phyloP scores from a whole-genome alignment of 2,329 filamentous ascomycete genomes.

The Fusarium sp. region DNA sequence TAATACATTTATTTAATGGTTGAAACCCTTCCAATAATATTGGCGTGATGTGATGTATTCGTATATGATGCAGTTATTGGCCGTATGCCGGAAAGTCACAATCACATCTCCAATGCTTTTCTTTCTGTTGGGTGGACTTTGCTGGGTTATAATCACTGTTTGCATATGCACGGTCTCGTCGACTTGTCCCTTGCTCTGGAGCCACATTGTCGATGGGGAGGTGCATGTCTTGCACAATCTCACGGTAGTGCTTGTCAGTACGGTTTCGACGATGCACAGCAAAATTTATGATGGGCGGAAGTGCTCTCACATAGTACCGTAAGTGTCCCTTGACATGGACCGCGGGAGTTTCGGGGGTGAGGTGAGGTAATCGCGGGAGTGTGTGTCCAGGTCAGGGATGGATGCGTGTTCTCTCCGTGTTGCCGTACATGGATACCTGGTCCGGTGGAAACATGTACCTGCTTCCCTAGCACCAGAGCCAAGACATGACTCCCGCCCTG shows the following conservation, averaged over 20 bases:
- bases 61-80: constrained; percentile 33
- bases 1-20: constrained; percentile 19
- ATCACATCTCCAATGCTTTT: constrained; percentile 27
- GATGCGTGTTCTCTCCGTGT: background rate
- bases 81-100: constrained; percentile 15
- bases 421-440: constrained; percentile 20
- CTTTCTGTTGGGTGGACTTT: constrained; percentile 5
- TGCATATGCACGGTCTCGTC: constrained; percentile 6
- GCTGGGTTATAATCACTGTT: constrained; percentile 26
- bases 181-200: constrained; percentile 21
- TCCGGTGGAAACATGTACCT: constrained; percentile 34
- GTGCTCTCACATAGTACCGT: background rate
- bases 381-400: constrained; percentile 20
- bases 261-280: constrained; percentile 13
- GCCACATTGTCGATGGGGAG: constrained; percentile 13
- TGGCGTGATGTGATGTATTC: constrained; percentile 16
- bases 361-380: constrained; percentile 24
- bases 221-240: constrained; percentile 27
- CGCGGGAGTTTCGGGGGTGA: constrained; percentile 22
- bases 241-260: constrained; percentile 8
- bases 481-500: constrained; percentile 44
- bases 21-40: constrained; percentile 26
- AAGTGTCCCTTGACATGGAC: background rate
- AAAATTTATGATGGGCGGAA: constrained; percentile 19
- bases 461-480: constrained; percentile 41